Base-by-base conservation (phyloP, 192 early-diverging fungal genomes). In the Coemansia sp. region DNA sequence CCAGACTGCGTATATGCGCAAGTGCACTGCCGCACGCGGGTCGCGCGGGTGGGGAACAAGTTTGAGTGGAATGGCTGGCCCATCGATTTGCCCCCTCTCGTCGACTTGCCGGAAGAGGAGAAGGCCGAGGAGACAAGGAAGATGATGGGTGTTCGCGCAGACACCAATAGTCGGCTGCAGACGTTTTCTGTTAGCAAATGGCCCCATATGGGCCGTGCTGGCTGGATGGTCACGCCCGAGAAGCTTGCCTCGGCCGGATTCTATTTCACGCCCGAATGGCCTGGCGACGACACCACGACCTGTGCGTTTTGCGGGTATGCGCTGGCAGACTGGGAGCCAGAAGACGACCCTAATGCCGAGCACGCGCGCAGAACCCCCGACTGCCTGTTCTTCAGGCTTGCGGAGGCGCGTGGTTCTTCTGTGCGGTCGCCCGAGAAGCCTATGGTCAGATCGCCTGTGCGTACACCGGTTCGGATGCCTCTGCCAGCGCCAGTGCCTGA, bases 301-400 rank as follows among this genome's bases (percentile, higher is more conserved):
- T 84, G 83, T 61, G 63, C 64, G 25, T 79, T 77, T 37, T 84
- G 83, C 57, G 75, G 78, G 4, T 81, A 80, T 57, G 70, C 77
- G 53, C 65, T 84, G 67, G 83, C 64, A 41, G 75, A 74, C 19
- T 84, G 83, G 83, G 83, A 84, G 59, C 71, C 75, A 3, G 77
- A 80, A 16, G 83, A 84, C 39, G 77, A 84, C 56, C 83, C 83
- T 2, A 68, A 67, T 37, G 56, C 68, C 10, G 83, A 84, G 63
- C 83, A 84, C 51, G 63, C 64, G 40, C 63, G 56, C 53, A 68
- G 77, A 13, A 70, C 75, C 0, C 67, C 83, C 0, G 73, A 79
- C 43, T 84, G 83, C 63, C 45, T 84, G 66, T 84, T 77, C 54
- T 84, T 77, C 66, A 73, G 66, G 13, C 57, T 80, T 54, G 54